Evolutionary conservation across 768 basidiomycete genomes (phyloP).

Genomic region (Leccinum boreale): DNA sequence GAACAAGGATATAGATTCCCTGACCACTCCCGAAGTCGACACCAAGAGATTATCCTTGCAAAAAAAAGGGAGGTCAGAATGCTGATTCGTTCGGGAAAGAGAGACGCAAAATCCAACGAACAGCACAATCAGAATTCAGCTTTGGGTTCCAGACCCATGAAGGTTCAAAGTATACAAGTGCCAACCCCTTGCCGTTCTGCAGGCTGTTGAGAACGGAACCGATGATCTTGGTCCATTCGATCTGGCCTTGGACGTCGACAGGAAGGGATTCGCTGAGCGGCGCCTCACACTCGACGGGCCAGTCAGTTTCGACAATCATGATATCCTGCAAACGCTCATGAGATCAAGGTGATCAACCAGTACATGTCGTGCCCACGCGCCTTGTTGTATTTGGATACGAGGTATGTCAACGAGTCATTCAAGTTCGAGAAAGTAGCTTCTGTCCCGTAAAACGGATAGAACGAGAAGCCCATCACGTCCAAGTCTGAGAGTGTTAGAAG

Average conservation of each 20-base stretch:
- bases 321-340: slow-evolving; percentile 5
- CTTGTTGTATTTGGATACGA: slow-evolving; percentile 12
- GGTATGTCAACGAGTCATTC: not conserved
- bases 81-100: not conserved
- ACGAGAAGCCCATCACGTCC: slow-evolving; percentile 6
- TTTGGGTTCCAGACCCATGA: slow-evolving; percentile 5
- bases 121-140: slow-evolving; percentile 8
- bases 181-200: slow-evolving; percentile 4
- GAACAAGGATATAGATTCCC: not conserved
- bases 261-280: slow-evolving; percentile 13
- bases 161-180: slow-evolving; percentile 12
- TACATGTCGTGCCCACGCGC: not conserved
- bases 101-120: not conserved
- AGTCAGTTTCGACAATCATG: slow-evolving; percentile 13
- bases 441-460: slow-evolving; percentile 12
- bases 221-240: slow-evolving; percentile 2
- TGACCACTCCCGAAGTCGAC: slow-evolving; percentile 1
- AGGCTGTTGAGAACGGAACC: not conserved
- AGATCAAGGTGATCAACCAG: not conserved
- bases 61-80: not conserved
- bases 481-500: slow-evolving; percentile 6
- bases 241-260: slow-evolving; percentile 4
- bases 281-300: slow-evolving; percentile 1
- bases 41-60: slow-evolving; percentile 11
- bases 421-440: slow-evolving; percentile 8